A percentile compares a stretch with the other conserved stretches of the same genome.
Conservation (phyloP, 2,329 filamentous ascomycete species). For the Hypomyces perniciosus region DNA sequence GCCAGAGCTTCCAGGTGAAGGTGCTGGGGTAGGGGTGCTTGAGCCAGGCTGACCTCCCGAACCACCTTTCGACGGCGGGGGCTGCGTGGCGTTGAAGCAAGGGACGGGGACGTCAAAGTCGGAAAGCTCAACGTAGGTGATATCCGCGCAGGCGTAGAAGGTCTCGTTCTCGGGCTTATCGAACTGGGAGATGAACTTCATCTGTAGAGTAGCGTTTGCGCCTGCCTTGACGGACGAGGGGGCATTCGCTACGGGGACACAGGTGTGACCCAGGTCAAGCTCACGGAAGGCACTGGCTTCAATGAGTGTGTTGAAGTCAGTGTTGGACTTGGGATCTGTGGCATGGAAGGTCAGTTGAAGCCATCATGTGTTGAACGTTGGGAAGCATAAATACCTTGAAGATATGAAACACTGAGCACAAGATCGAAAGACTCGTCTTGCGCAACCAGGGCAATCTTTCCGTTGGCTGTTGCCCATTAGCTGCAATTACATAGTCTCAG, state of each 20-base stretch:
- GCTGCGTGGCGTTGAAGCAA: slow-evolving; percentile 40
- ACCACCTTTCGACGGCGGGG: too few relatives aligned
- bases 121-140: slow-evolving; percentile 34
- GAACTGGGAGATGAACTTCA: slow-evolving; percentile 42
- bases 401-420: slow-evolving; percentile 42
- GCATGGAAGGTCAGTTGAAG: neutral
- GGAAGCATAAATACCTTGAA: neutral
- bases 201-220: slow-evolving; percentile 42
- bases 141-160: slow-evolving; percentile 46
- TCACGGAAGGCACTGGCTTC: slow-evolving; percentile 29
- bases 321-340: slow-evolving; percentile 33
- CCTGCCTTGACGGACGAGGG: slow-evolving; percentile 32
- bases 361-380: too few relatives aligned
- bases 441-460: slow-evolving; percentile 43
- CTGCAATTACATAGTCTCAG: too few relatives aligned
- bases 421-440: slow-evolving; percentile 48
- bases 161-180: slow-evolving; percentile 37
- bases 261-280: slow-evolving; percentile 41
- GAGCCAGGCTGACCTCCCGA: too few relatives aligned
- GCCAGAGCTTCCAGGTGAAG: slow-evolving; percentile 14
- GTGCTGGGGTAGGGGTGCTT: too few relatives aligned
- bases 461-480: slow-evolving; percentile 33
- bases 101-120: slow-evolving; percentile 29
- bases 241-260: slow-evolving; percentile 32
- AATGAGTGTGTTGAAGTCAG: slow-evolving; percentile 36